A percentile compares a stretch with the other conserved stretches of the same genome.
phyloP scores from a whole-genome alignment of 2,329 filamentous ascomycete species.

The Aspergillus sp. region DNA sequence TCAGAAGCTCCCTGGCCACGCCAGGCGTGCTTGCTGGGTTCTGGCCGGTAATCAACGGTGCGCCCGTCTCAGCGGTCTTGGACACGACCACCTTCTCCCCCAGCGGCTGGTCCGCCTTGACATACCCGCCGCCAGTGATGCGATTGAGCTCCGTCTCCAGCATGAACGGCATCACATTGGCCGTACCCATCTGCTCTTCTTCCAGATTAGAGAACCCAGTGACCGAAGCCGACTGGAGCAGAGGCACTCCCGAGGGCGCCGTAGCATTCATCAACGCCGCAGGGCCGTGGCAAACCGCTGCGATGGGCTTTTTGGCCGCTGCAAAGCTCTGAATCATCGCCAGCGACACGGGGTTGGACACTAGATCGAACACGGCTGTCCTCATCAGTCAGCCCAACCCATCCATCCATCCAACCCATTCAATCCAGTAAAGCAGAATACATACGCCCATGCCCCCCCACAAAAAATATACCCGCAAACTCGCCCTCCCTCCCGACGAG shows the following conservation, averaged over 20 bases:
- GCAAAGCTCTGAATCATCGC: constrained; percentile 40
- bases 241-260: constrained; percentile 31
- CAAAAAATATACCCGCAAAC: constrained; percentile 52
- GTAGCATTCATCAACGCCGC: constrained; percentile 38
- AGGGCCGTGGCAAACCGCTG: constrained; percentile 42
- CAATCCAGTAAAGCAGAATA: constrained; percentile 5
- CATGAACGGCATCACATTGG: constrained; percentile 37
- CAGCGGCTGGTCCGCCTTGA: constrained; percentile 39
- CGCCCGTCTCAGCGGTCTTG: constrained; percentile 17
- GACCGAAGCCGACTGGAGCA: constrained; percentile 33
- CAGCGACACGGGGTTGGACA: constrained; percentile 28
- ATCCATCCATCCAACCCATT: too few relatives aligned
- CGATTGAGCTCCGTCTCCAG: constrained; percentile 37
- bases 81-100: constrained; percentile 35
- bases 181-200: constrained; percentile 34
- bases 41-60: constrained; percentile 40
- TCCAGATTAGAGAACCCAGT: constrained; percentile 42
- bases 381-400: too few relatives aligned
- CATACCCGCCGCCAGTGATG: constrained; percentile 34
- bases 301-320: constrained; percentile 36
- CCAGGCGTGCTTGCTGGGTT: constrained; percentile 37
- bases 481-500: constrained; percentile 48
- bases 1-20: constrained; percentile 36
- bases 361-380: constrained; percentile 42
- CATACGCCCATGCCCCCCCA: constrained; percentile 46